Evolutionary conservation across 305 asterid species (phyloP).

Genomic region (Solanum chacoense): DNA sequence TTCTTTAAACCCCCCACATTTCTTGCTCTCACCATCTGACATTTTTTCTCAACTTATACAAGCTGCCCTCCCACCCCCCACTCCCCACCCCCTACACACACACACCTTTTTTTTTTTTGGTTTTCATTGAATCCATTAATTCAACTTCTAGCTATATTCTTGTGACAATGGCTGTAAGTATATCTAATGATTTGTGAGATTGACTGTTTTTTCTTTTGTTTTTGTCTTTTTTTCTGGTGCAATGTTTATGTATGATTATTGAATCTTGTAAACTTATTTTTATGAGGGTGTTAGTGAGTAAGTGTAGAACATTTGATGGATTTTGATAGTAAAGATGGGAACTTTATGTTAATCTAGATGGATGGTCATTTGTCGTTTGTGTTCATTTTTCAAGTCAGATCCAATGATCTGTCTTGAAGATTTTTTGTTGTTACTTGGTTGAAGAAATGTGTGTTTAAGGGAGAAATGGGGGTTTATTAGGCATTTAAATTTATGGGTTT

Average conservation of each 20-base stretch:
- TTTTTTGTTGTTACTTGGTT: constrained; percentile 6
- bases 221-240: neutral
- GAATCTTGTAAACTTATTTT: neutral
- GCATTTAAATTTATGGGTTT: constrained; percentile 1
- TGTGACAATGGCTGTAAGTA: neutral
- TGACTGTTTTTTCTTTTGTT: neutral
- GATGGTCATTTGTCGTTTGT: neutral
- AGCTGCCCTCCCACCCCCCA: neutral
- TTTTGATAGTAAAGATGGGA: neutral
- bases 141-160: neutral
- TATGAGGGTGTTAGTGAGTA: neutral
- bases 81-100: neutral
- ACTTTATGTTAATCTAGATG: neutral
- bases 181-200: neutral
- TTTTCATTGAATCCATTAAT: neutral
- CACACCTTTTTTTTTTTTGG: too few species aligned
- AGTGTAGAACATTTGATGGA: neutral
- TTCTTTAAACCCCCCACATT: neutral
- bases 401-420: constrained; percentile 6
- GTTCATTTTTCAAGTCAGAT: constrained; percentile 1
- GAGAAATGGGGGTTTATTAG: constrained; percentile 1
- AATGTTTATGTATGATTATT: neutral
- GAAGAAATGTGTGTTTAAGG: constrained; percentile 5
- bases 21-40: neutral
- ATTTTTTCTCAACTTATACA: neutral